Conservation (phyloP, 257 asterid genomes). For the Plectranthus barbatus region DNA sequence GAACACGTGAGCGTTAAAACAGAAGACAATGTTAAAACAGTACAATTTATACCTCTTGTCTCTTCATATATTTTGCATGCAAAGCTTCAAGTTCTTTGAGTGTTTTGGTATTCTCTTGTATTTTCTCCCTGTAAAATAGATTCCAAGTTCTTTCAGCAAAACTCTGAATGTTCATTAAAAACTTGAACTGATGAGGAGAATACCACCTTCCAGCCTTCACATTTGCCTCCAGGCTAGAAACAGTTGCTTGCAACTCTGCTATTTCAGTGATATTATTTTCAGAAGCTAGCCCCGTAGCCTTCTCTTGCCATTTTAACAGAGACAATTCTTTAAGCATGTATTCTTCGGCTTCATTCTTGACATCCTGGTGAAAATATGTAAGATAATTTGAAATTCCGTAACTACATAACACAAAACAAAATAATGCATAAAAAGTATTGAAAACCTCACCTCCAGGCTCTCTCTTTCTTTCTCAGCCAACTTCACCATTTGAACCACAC, state of each 20-base stretch:
- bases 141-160: conserved; percentile 2
- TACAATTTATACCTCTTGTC: conserved; percentile 58
- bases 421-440: not conserved
- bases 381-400: not conserved
- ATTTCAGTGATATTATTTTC: conserved; percentile 55
- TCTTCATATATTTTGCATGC: conserved; percentile 62
- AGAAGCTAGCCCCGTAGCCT: conserved; percentile 69
- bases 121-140: conserved; percentile 60
- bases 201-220: conserved; percentile 66
- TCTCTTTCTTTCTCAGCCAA: conserved; percentile 96
- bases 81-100: conserved; percentile 75
- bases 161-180: not conserved
- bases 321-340: conserved; percentile 92
- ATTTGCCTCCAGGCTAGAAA: conserved; percentile 57
- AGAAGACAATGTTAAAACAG: not conserved
- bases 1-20: not conserved
- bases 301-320: conserved; percentile 87
- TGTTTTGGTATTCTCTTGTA: conserved; percentile 45
- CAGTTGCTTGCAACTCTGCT: conserved; percentile 47
- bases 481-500: conserved; percentile 97
- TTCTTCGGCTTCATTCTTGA: conserved; percentile 90
- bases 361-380: conserved; percentile 43
- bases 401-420: not conserved
- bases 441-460: conserved; percentile 65
- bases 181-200: not conserved